Percentiles rank a stretch among this genome's conserved stretches.
These are phyloP conservation scores for Oryza australiensis DNA, from an alignment of 176 grass and related monocot genomes.

Conservation along the genomic window DNA sequence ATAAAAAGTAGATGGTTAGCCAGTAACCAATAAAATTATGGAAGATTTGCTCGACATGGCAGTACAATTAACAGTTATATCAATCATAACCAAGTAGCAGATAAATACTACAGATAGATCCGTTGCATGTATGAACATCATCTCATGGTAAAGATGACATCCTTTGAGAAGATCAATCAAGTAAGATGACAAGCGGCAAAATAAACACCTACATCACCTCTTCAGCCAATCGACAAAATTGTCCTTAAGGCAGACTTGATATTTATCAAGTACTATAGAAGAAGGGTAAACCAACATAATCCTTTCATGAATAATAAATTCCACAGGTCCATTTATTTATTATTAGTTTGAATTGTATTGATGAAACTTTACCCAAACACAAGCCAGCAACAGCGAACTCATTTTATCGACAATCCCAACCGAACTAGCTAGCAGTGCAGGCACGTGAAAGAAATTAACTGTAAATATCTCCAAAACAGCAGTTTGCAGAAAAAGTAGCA, in stretches of 20 bases:
- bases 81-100: no score
- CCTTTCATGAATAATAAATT: neutral
- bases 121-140: neutral
- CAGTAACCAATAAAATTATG: neutral
- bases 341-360: neutral
- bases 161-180: neutral
- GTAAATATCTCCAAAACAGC: neutral
- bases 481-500: neutral
- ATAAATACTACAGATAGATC: neutral
- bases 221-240: neutral
- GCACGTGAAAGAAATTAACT: neutral
- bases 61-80: neutral
- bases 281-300: neutral
- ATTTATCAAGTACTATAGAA: neutral
- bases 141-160: neutral
- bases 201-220: neutral
- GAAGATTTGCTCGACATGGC: neutral
- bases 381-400: neutral
- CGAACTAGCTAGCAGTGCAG: neutral
- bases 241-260: neutral
- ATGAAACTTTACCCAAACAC: neutral
- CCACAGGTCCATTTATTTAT: neutral
- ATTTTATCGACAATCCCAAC: neutral
- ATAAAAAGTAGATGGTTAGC: neutral
- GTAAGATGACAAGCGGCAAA: neutral